Conservation (phyloP, 2,329 filamentous ascomycete genomes). For the Pseudogymnoascus destructans region DNA sequence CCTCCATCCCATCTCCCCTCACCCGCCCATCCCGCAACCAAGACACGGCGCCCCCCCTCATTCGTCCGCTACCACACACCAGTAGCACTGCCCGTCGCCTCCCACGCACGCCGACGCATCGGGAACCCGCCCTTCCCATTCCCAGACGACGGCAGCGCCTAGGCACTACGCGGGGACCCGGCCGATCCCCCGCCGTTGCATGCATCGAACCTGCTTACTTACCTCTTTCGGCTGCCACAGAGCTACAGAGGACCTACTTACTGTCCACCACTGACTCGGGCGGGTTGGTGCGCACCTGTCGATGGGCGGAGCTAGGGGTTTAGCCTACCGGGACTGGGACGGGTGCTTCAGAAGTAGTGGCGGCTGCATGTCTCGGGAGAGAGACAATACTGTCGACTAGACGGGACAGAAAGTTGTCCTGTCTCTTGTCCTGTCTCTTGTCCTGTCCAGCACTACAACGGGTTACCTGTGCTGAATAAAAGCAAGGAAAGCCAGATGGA, state of each 20-base stretch:
- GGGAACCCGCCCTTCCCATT: background rate
- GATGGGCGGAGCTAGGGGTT: constrained; percentile 1
- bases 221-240: background rate
- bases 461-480: background rate
- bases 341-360: background rate
- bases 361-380: background rate
- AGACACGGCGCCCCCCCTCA: background rate
- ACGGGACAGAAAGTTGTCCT: background rate
- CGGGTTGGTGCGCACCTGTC: background rate
- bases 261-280: background rate
- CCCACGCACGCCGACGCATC: background rate
- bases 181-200: background rate
- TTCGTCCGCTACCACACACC: background rate
- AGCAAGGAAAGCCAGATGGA: background rate
- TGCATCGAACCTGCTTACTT: background rate
- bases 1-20: background rate
- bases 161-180: background rate
- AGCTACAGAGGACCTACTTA: background rate
- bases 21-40: background rate
- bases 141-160: background rate
- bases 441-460: background rate
- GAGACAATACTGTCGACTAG: background rate
- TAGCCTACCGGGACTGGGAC: background rate
- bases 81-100: background rate
- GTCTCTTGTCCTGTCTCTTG: background rate